Conservation (phyloP, 345 rosid genomes). For the Isatis tinctoria region DNA sequence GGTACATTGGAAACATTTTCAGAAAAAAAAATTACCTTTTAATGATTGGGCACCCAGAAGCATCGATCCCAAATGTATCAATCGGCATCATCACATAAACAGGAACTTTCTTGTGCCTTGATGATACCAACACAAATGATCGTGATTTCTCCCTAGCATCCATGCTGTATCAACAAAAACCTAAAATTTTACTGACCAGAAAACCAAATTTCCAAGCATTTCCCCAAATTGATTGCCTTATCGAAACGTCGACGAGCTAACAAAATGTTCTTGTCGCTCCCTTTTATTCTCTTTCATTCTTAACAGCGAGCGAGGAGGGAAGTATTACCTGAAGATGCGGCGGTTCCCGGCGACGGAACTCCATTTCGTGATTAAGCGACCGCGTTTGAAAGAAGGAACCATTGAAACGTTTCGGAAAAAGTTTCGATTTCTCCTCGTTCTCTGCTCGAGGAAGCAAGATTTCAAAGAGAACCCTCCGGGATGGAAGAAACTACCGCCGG, state of each 20-base stretch:
- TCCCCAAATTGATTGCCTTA: neutral
- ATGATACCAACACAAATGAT: conserved; percentile 45
- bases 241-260: neutral
- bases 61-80: conserved; percentile 47
- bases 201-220: neutral
- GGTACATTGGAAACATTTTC: neutral
- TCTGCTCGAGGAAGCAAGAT: conserved; percentile 33
- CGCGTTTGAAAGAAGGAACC: conserved; percentile 40
- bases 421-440: conserved; percentile 31
- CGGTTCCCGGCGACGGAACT: conserved; percentile 37
- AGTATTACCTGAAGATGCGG: conserved; percentile 47
- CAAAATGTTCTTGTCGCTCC: conserved; percentile 6
- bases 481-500: conserved; percentile 31
- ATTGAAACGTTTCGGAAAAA: conserved; percentile 46
- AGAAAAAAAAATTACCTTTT: conserved; percentile 39
- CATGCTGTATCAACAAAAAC: conserved; percentile 41
- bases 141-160: conserved; percentile 57
- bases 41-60: conserved; percentile 52
- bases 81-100: conserved; percentile 58
- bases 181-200: neutral
- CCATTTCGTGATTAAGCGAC: conserved; percentile 35
- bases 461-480: conserved; percentile 33
- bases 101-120: conserved; percentile 55
- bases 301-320: neutral
- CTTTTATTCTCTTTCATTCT: neutral